Evolutionary conservation across 2,329 filamentous ascomycete genomes (phyloP).

Genomic region (Orbilia oligospora): DNA sequence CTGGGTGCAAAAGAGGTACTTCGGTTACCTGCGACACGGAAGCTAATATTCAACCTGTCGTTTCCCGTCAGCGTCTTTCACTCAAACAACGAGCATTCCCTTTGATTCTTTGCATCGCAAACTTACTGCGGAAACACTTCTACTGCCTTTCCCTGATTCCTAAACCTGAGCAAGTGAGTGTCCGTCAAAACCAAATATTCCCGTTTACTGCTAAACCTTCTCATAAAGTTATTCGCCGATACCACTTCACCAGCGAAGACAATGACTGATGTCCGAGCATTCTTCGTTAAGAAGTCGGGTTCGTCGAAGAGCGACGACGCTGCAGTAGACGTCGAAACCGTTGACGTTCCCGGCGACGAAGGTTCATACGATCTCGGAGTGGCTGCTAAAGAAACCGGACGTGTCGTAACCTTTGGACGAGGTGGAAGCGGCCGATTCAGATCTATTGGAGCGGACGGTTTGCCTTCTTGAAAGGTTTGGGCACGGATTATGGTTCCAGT

Average conservation of each 20-base stretch:
- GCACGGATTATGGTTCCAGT: slow-evolving; percentile 52
- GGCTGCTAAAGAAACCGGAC: slow-evolving; percentile 48
- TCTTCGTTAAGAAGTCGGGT: slow-evolving; percentile 38
- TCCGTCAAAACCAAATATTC: slow-evolving; percentile 81
- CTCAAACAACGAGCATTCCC: slow-evolving; percentile 15
- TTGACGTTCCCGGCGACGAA: slow-evolving; percentile 58
- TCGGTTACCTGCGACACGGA: slow-evolving; percentile 61
- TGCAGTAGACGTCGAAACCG: slow-evolving; percentile 56
- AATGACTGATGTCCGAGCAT: slow-evolving; percentile 43
- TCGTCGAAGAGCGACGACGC: slow-evolving; percentile 53
- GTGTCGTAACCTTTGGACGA: slow-evolving; percentile 50
- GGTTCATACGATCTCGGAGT: slow-evolving; percentile 58
- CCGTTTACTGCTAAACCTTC: slow-evolving; percentile 73
- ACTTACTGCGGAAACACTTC: slow-evolving; percentile 72
- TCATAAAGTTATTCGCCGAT: slow-evolving; percentile 78
- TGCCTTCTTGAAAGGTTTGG: slow-evolving; percentile 45
- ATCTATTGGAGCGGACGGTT: slow-evolving; percentile 50
- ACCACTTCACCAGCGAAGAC: slow-evolving; percentile 76
- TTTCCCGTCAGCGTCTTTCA: slow-evolving; percentile 18
- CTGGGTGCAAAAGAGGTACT: slow-evolving; percentile 62
- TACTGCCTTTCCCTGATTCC: slow-evolving; percentile 76
- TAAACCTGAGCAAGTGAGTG: slow-evolving; percentile 77
- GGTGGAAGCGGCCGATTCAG: slow-evolving; percentile 51
- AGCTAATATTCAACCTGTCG: slow-evolving; percentile 49
- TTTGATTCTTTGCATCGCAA: not conserved